These are phyloP conservation scores for Populus deltoides DNA, from an alignment of 345 rosid genomes.

Conservation along the genomic window DNA sequence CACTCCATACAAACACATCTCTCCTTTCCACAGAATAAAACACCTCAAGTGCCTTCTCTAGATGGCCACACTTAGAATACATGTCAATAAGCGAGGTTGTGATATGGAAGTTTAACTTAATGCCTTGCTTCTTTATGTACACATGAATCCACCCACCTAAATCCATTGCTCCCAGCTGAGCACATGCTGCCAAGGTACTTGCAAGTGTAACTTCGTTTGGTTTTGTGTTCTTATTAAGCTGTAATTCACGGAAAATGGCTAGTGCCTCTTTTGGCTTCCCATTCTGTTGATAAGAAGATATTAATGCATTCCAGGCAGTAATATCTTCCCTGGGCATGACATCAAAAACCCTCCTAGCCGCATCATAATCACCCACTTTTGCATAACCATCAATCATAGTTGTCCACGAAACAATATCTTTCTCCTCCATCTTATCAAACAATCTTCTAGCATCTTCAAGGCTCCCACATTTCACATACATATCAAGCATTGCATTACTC, in stretches of 20 bases:
- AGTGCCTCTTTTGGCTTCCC: slow-evolving; percentile 63
- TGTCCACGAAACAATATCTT: slow-evolving; percentile 64
- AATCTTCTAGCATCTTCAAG: slow-evolving; percentile 54
- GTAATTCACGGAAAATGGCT: slow-evolving; percentile 53
- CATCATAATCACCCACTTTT: slow-evolving; percentile 43
- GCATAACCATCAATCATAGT: slow-evolving; percentile 77
- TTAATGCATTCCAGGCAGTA: slow-evolving; percentile 62
- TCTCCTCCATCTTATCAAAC: slow-evolving; percentile 54
- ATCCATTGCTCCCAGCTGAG: slow-evolving; percentile 62
- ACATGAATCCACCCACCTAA: slow-evolving; percentile 53
- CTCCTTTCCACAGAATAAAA: slow-evolving; percentile 43
- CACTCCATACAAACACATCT: slow-evolving; percentile 71
- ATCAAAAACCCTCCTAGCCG: slow-evolving; percentile 49
- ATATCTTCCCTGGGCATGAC: slow-evolving; percentile 52
- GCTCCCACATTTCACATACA: slow-evolving; percentile 67
- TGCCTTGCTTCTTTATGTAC: slow-evolving; percentile 44
- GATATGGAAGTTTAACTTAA: slow-evolving; percentile 51
- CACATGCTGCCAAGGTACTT: slow-evolving; percentile 60
- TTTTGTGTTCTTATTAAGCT: slow-evolving; percentile 34
- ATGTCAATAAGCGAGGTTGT: slow-evolving; percentile 68
- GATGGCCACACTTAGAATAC: slow-evolving; percentile 77
- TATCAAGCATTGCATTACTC: slow-evolving; percentile 69
- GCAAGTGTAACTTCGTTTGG: slow-evolving; percentile 62
- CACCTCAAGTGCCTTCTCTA: slow-evolving; percentile 61
- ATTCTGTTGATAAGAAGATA: slow-evolving; percentile 68